Evolutionary conservation across 129 eudicot genomes (phyloP).

Genomic region (Mikania micrantha): DNA sequence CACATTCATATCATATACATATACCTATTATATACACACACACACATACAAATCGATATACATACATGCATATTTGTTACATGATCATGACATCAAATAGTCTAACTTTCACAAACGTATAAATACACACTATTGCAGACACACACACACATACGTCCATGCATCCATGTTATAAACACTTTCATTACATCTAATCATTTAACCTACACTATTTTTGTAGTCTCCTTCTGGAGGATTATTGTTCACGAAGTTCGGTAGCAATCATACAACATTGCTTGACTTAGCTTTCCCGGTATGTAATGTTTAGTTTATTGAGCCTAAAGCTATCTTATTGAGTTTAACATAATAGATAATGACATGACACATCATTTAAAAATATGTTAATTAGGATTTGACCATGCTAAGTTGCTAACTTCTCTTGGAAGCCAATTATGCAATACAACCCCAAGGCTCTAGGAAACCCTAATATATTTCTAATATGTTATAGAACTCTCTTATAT

Average conservation of each 20-base stretch:
- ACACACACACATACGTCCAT: not conserved
- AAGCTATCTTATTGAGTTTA: not conserved
- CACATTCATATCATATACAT: not conserved
- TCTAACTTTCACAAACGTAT: not conserved
- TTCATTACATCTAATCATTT: not conserved
- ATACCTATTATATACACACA: not conserved
- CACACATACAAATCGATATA: not conserved
- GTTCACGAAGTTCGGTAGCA: constrained; percentile 83
- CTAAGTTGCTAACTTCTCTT: not conserved
- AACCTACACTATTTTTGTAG: constrained; percentile 31
- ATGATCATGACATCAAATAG: not conserved
- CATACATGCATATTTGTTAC: not conserved
- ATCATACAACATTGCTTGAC: constrained; percentile 71
- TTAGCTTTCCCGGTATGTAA: constrained; percentile 77
- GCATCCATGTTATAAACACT: not conserved
- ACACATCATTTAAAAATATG: not conserved
- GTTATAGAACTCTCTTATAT: not conserved
- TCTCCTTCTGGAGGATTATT: constrained; percentile 85
- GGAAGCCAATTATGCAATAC: not conserved
- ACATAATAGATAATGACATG: not conserved
- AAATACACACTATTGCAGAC: not conserved
- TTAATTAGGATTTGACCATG: not conserved
- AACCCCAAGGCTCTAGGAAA: not conserved
- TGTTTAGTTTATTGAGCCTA: not conserved
- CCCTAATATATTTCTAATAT: not conserved